Conservation (phyloP, 2,329 filamentous ascomycete genomes). For the Lizonia empirigonia region DNA sequence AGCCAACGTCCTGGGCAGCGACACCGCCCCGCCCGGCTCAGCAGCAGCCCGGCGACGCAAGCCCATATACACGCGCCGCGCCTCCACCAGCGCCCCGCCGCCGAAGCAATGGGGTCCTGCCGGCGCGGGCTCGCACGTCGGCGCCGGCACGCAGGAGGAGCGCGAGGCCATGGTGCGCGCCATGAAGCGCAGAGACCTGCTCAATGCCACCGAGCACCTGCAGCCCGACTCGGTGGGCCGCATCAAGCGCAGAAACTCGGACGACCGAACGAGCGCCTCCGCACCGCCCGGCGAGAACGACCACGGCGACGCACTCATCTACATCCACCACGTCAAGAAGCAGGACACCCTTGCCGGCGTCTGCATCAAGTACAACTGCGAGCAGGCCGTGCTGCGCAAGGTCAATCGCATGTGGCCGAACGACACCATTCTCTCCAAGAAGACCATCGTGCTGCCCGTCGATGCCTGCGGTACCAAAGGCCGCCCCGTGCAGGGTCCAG, state of each 20-base stretch:
- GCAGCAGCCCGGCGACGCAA: slow-evolving; percentile 35
- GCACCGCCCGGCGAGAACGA: slow-evolving; percentile 63
- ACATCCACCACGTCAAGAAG: slow-evolving; percentile 82
- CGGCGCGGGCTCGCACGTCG: slow-evolving; percentile 47
- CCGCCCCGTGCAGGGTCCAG: slow-evolving; percentile 55
- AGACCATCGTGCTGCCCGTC: slow-evolving; percentile 81
- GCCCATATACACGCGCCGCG: slow-evolving; percentile 39
- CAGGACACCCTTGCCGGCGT: slow-evolving; percentile 90
- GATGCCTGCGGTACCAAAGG: slow-evolving; percentile 88
- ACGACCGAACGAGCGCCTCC: slow-evolving; percentile 60
- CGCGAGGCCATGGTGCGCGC: slow-evolving; percentile 54
- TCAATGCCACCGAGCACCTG: slow-evolving; percentile 50
- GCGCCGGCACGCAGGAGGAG: slow-evolving; percentile 54
- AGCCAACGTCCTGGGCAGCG: slow-evolving; percentile 55
- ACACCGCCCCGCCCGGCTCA: slow-evolving; percentile 31
- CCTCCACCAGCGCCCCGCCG: slow-evolving; percentile 45
- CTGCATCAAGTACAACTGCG: slow-evolving; percentile 86
- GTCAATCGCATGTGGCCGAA: slow-evolving; percentile 95
- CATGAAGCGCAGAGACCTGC: slow-evolving; percentile 56
- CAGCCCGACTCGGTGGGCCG: slow-evolving; percentile 54
- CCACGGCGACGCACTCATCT: slow-evolving; percentile 79
- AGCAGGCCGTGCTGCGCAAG: slow-evolving; percentile 79
- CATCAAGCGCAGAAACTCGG: slow-evolving; percentile 71
- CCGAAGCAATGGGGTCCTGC: slow-evolving; percentile 57
- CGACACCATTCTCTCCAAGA: slow-evolving; percentile 84